Base-by-base conservation (phyloP, 2,329 filamentous ascomycete genomes). In the Fusarium transvaalense region DNA sequence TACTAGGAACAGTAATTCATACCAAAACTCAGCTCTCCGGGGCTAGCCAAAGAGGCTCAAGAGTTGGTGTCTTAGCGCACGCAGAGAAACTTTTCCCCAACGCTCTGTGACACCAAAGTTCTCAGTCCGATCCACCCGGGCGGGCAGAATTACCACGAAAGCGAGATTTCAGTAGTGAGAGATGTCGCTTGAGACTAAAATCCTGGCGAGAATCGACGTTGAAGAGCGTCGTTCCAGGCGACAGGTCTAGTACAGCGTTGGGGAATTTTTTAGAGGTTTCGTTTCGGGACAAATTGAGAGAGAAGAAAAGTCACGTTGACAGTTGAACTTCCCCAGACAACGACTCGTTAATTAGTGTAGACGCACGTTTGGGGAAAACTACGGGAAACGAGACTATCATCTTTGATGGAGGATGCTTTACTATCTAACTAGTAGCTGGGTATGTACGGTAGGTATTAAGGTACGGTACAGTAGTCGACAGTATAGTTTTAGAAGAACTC, bases 61-160 rank as follows among this genome's bases (percentile, higher is more conserved):
- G 21, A 27, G 19, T 31, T 54, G 35, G 29, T 13, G 29, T 39
- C 31, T 47, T 64, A 35, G 55, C 34, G 35, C 21, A 10, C 10
- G 27, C 25, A 27, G 17, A 19, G 21, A 38, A 50, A 29, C 31
- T 37, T 38, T 38, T 42, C 43, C 23, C 21, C 21, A 19, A 25
- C 17, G 13, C 23, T 46, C n/a, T 13, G 27, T 56, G 56, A 56
- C 56, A 39, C 19, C 41, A 19, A 21, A 46, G 25, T 32, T 32
- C 5, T n/a, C 32, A 15, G 27, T 15, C n/a, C 25, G 19, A 29
- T 38, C 32, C 32, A 41, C 39, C 55, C 66, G 68, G 71, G 21
- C 66, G 68, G 71, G 21, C 56, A 71, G 56, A 73, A 64, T 72
- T 72, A 68, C 68, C 63, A 53, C 51, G 35, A 39, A 17, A 35